Evolutionary conservation across 2,329 filamentous ascomycete species (phyloP).

Genomic region (Zymoseptoria brevis): DNA sequence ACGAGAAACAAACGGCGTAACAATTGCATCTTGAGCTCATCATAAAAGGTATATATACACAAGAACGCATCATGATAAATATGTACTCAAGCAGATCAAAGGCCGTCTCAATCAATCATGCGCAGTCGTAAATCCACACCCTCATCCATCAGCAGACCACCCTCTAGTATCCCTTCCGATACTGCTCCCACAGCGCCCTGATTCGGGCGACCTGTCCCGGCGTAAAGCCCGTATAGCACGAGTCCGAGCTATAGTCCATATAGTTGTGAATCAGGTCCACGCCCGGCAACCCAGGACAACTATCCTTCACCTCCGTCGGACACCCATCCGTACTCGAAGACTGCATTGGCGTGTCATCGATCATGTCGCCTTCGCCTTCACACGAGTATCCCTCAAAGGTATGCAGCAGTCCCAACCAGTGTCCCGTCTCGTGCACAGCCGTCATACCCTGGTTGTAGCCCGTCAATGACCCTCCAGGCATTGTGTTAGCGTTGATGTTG

Average conservation of each 20-base stretch:
- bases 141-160: neutral
- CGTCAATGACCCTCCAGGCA: slow-evolving; percentile 44
- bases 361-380: slow-evolving; percentile 38
- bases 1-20: neutral
- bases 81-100: neutral
- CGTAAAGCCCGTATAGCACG: slow-evolving; percentile 48
- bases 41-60: neutral
- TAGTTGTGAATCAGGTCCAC: slow-evolving; percentile 50
- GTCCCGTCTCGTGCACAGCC: slow-evolving; percentile 42
- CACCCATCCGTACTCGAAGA: slow-evolving; percentile 47
- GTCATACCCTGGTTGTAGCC: slow-evolving; percentile 45
- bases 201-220: slow-evolving; percentile 44
- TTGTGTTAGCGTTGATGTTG: slow-evolving; percentile 49
- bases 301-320: slow-evolving; percentile 42
- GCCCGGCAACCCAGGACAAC: slow-evolving; percentile 40
- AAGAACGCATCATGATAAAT: neutral
- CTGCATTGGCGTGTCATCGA: slow-evolving; percentile 38
- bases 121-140: neutral
- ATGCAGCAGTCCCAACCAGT: slow-evolving; percentile 42
- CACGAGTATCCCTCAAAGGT: slow-evolving; percentile 41
- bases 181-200: slow-evolving; percentile 44
- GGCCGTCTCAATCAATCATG: neutral
- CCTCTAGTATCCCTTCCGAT: slow-evolving; percentile 27
- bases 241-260: slow-evolving; percentile 53
- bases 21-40: neutral